Percentiles rank a stretch among this genome's conserved stretches.
Conservation (phyloP, 345 rosid species). For the Salix dunnii region DNA sequence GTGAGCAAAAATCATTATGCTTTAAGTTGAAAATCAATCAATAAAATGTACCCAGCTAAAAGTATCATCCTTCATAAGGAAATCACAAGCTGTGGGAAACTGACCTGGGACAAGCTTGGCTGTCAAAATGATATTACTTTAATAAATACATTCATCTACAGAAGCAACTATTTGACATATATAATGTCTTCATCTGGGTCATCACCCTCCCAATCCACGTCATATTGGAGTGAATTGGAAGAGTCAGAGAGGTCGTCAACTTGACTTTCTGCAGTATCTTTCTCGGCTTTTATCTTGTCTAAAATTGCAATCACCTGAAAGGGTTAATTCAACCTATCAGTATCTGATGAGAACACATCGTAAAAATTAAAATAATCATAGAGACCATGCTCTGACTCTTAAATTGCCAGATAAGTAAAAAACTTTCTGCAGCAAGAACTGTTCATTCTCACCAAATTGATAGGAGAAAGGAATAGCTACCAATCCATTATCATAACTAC, state of each 20-base stretch:
- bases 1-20: neutral
- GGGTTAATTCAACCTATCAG: slow-evolving; percentile 8
- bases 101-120: slow-evolving; percentile 18
- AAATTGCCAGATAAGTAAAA: neutral
- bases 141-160: neutral
- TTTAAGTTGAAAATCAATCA: neutral
- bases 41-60: neutral
- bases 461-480: too few relatives aligned
- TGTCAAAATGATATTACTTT: neutral
- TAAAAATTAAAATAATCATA: neutral
- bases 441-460: neutral
- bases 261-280: slow-evolving; percentile 25
- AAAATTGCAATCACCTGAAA: slow-evolving; percentile 75
- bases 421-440: neutral
- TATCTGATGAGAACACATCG: neutral
- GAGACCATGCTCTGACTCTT: neutral
- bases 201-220: slow-evolving; percentile 55
- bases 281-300: slow-evolving; percentile 72
- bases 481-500: too few relatives aligned
- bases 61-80: neutral
- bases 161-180: slow-evolving; percentile 54
- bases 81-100: neutral
- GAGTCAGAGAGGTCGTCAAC: slow-evolving; percentile 30
- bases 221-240: slow-evolving; percentile 38
- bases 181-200: slow-evolving; percentile 76